Percentiles rank a stretch among this genome's conserved stretches.
Conservation (phyloP, 176 grass and related monocot genomes). For the Guadua angustifolia region DNA sequence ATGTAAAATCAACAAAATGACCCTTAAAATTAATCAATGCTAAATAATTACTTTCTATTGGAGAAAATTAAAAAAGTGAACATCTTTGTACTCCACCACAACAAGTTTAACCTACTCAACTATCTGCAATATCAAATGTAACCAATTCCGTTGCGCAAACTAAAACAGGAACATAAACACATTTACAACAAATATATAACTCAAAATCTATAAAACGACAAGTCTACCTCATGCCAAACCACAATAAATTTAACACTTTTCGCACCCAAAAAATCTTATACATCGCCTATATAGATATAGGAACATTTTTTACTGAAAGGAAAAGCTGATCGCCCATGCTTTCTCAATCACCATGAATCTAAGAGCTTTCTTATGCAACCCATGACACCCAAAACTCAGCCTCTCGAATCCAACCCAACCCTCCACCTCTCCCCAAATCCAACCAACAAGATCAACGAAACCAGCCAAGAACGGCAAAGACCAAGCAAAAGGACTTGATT, state of each 20-base stretch:
- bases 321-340: neutral
- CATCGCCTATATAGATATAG: neutral
- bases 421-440: conserved; percentile 8
- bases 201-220: neutral
- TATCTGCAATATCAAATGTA: neutral
- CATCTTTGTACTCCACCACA: neutral
- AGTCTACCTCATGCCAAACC: neutral
- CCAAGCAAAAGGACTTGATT: conserved; percentile 5
- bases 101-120: neutral
- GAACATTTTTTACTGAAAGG: neutral
- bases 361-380: neutral
- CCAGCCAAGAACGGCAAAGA: conserved; percentile 6
- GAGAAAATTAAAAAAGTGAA: neutral
- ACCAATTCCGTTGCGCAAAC: neutral
- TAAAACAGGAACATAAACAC: neutral
- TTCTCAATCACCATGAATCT: neutral
- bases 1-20: conserved; percentile 31
- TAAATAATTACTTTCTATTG: neutral
- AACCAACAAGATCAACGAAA: neutral
- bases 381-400: neutral
- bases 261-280: neutral
- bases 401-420: neutral
- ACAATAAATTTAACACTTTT: neutral
- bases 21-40: neutral
- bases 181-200: neutral